A percentile compares a stretch with the other conserved stretches of the same genome.
phyloP scores from a whole-genome alignment of 129 eudicot species.

The Arctium lappa region DNA sequence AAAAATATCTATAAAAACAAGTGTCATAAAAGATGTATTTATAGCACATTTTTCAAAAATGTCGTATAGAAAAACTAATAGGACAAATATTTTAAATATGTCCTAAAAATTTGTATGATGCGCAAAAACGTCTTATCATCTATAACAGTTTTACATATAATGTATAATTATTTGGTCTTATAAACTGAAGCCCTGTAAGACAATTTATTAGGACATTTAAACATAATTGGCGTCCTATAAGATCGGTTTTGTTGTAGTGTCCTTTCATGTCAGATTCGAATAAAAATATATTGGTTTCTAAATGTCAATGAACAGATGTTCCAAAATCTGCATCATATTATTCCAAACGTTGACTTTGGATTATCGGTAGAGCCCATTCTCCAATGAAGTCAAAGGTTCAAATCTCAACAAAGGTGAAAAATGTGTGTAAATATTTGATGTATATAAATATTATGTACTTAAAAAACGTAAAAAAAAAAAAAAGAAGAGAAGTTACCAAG shows the following conservation, averaged over 20 bases:
- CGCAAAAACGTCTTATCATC: not conserved
- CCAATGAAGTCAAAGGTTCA: not conserved
- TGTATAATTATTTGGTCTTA: not conserved
- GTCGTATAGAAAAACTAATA: not conserved
- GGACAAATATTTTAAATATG: not conserved
- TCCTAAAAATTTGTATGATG: not conserved
- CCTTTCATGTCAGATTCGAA: no score
- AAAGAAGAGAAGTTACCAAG: constrained; percentile 45
- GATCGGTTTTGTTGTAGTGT: no score
- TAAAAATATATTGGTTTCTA: no score
- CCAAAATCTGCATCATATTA: no score
- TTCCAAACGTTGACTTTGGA: no score
- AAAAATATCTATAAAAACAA: no score
- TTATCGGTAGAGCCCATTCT: not conserved
- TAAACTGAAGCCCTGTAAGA: not conserved
- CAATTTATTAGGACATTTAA: no score
- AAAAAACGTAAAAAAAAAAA: not conserved
- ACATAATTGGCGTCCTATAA: no score
- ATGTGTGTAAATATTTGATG: not conserved
- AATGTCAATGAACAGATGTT: no score
- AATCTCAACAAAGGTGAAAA: not conserved
- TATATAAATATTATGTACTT: not conserved
- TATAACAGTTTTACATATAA: not conserved
- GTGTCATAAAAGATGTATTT: not conserved
- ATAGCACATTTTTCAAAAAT: not conserved